Evolutionary conservation across 1,139 yeast species (phyloP).

Genomic region (Martiniozyma asiatica): DNA sequence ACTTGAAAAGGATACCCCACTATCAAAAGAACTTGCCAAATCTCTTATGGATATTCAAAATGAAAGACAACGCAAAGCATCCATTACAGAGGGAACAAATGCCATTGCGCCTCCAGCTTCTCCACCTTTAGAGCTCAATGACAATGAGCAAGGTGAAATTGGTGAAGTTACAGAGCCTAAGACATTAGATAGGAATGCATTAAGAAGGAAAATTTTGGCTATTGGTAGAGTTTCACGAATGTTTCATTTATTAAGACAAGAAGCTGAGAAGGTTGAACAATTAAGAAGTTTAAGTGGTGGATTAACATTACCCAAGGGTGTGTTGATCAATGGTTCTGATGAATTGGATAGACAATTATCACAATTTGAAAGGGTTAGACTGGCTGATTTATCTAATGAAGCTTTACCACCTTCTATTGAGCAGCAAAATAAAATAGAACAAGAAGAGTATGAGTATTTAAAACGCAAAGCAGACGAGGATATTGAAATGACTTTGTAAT

Average conservation of each 20-base stretch:
- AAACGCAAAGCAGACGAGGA: constrained; percentile 9
- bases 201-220: constrained; percentile 84
- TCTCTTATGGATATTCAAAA: constrained; percentile 12
- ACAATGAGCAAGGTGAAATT: not conserved
- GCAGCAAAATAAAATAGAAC: constrained; percentile 9
- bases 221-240: constrained; percentile 90
- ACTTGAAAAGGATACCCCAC: constrained; percentile 59
- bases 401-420: constrained; percentile 50
- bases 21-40: constrained; percentile 23
- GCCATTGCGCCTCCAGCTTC: not conserved
- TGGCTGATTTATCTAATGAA: constrained; percentile 76
- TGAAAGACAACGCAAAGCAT: constrained; percentile 1
- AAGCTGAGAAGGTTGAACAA: constrained; percentile 61
- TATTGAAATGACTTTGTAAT: no score
- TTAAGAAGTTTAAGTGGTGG: constrained; percentile 62
- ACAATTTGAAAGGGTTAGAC: constrained; percentile 75
- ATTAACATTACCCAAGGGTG: constrained; percentile 67
- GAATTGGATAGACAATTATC: constrained; percentile 62
- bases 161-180: constrained; percentile 2
- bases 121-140: not conserved
- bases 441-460: constrained; percentile 8
- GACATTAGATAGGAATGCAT: constrained; percentile 33
- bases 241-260: constrained; percentile 84
- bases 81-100: not conserved
- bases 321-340: constrained; percentile 63